Conservation (phyloP, 768 basidiomycete genomes). For the Galerina sulciceps region DNA sequence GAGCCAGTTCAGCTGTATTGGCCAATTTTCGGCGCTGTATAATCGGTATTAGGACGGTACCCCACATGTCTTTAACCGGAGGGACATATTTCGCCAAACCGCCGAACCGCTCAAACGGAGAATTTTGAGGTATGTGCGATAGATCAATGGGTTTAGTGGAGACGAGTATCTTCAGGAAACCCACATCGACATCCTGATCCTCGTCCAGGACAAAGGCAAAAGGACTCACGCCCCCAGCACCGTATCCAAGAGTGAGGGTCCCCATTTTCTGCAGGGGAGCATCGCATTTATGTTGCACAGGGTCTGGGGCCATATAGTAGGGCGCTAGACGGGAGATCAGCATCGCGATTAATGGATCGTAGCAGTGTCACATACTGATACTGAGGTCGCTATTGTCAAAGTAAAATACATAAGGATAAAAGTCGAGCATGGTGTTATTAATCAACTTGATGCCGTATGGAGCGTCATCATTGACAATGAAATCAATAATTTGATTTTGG, state of each 20-base stretch:
- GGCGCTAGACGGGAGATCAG: slow-evolving; percentile 2
- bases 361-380: slow-evolving; percentile 8
- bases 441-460: slow-evolving; percentile 17
- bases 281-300: not conserved
- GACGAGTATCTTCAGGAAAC: slow-evolving; percentile 20
- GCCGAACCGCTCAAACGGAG: not conserved
- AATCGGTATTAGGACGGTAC: slow-evolving; percentile 4
- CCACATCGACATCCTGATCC: slow-evolving; percentile 17
- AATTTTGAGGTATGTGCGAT: not conserved
- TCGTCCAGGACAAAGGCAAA: slow-evolving; percentile 12
- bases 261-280: slow-evolving; percentile 10
- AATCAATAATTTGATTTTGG: not conserved
- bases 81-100: not conserved
- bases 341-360: not conserved
- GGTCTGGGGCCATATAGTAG: slow-evolving; percentile 10
- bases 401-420: slow-evolving; percentile 19
- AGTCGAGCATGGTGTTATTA: slow-evolving; percentile 10
- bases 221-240: not conserved
- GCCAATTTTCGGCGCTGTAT: slow-evolving; percentile 1
- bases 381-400: slow-evolving; percentile 20
- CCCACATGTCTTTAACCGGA: not conserved
- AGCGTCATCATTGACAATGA: slow-evolving; percentile 12
- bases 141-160: slow-evolving; percentile 14
- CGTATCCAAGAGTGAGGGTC: slow-evolving; percentile 16
- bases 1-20: not conserved